These are phyloP conservation scores for Chaetomiaceae sp. DNA, from an alignment of 2,329 filamentous ascomycete genomes.

Conservation along the genomic window DNA sequence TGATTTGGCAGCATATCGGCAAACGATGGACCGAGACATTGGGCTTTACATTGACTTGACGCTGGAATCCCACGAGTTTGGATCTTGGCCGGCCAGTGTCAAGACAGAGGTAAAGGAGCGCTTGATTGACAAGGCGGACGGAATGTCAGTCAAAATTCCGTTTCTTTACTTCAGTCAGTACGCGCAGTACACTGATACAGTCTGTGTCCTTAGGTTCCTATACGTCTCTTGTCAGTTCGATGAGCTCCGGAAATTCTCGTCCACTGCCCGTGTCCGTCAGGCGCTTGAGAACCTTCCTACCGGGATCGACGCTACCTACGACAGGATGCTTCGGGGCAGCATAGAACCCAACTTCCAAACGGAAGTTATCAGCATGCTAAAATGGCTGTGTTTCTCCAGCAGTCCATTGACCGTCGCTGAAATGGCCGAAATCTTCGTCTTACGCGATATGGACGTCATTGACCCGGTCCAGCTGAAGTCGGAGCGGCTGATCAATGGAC, in stretches of 20 bases:
- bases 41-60: background rate
- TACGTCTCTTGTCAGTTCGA: constrained; percentile 1
- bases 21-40: background rate
- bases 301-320: constrained; percentile 1
- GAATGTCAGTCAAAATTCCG: background rate
- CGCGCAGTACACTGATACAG: background rate
- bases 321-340: background rate
- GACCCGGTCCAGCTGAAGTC: background rate
- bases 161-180: background rate
- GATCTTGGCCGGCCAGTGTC: background rate
- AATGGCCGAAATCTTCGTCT: background rate
- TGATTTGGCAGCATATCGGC: background rate
- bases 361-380: background rate
- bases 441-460: background rate
- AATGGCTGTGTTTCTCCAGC: background rate
- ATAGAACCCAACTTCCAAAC: background rate
- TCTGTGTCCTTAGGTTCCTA: background rate
- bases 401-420: background rate
- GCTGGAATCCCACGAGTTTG: background rate
- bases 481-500: background rate
- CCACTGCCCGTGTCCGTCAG: background rate
- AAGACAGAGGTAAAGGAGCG: background rate
- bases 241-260: background rate
- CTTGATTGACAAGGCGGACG: background rate
- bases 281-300: background rate